Percentiles rank a stretch among this genome's conserved stretches.
phyloP scores from a whole-genome alignment of 805 yeast species.

The Kregervanrija pseudodelftensis region DNA sequence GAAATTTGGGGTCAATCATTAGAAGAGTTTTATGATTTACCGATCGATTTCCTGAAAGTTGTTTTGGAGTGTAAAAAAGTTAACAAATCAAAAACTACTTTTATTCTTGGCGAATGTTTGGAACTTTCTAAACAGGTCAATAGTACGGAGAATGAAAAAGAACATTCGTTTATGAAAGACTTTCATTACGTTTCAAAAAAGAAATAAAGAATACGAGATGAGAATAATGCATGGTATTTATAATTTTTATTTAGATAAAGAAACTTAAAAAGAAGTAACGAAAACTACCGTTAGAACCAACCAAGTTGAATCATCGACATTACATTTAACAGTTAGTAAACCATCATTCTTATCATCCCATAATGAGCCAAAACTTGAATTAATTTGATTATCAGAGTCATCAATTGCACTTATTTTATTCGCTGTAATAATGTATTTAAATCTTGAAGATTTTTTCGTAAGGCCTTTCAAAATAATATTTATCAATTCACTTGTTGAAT shows the following conservation, averaged over 20 bases:
- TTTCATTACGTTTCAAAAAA: conserved; percentile 8
- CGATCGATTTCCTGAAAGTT: conserved; percentile 59
- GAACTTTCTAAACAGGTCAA: conserved; percentile 6
- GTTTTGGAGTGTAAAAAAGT: conserved; percentile 42
- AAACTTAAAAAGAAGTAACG: conserved; percentile 1
- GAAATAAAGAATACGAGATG: background rate
- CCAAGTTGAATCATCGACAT: conserved; percentile 11
- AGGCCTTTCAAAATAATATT: conserved; percentile 29
- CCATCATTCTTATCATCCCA: conserved; percentile 59
- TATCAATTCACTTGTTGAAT: conserved; percentile 21
- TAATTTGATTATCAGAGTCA: conserved; percentile 23
- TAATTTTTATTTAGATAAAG: background rate
- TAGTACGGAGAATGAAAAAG: conserved; percentile 1
- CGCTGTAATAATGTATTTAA: conserved; percentile 46
- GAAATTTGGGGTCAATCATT: conserved; percentile 40
- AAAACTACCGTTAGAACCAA: conserved; percentile 9
- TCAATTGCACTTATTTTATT: conserved; percentile 27
- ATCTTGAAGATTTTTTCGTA: conserved; percentile 41
- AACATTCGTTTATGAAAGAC: conserved; percentile 10
- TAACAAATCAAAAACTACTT: conserved; percentile 9
- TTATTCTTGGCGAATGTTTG: conserved; percentile 21
- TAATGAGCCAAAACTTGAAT: conserved; percentile 41
- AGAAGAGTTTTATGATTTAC: conserved; percentile 67
- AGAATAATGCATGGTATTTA: background rate
- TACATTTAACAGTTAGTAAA: conserved; percentile 30